Evolutionary conservation across 106 monocot species (phyloP), one percentile per base, ranked within the genome.

Genomic region (Phalaenopsis aphrodite): DNA sequence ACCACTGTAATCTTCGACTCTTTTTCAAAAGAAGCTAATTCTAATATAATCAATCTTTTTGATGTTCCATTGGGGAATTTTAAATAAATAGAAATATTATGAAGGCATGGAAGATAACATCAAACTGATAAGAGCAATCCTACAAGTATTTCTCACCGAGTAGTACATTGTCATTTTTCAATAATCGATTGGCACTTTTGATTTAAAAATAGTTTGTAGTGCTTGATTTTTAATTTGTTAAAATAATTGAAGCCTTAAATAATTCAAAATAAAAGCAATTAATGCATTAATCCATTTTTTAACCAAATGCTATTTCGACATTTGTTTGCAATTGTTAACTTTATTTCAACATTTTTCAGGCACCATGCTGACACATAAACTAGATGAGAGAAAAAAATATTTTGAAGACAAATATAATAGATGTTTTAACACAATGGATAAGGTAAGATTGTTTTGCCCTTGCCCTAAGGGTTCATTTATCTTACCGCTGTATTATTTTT

Each of bases 391-490:
- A 82, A 83, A 85, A 76, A 90, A 83, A 57, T 81, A 82, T 61
- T 91, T 91, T 79, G 90, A 93, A 80, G 86, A 90, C 52, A 91
- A 85, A 58, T 93, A 82, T 81, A 46, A 30, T 17, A 80, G 43
- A 39, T 46, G 55, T 69, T 93, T 96, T 79, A 87, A 82, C 84
- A 67, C 78, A 76, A 84, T 83, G 77, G 78, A 89, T 76, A 86
- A 92, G 89, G 94, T 92, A 75, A 79, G 75, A 61, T 79, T 55
- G 57, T 36, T 78, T 18, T 72, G 30, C 57, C 38, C 30, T 18
- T 72, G 30, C 57, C 38, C 30, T 3, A 45, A 74, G 4, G 71
- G 23, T 71, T 71, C 14, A 39, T 39, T 69, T 19, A 38, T 69
- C 39, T 39, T 39, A 39, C 15, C 39, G 15, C 69, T 39, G 1